A percentile compares a stretch with the other conserved stretches of the same genome.
These are phyloP conservation scores for Fraxinus greggii DNA, from an alignment of 305 asterid genomes.

Conservation along the genomic window DNA sequence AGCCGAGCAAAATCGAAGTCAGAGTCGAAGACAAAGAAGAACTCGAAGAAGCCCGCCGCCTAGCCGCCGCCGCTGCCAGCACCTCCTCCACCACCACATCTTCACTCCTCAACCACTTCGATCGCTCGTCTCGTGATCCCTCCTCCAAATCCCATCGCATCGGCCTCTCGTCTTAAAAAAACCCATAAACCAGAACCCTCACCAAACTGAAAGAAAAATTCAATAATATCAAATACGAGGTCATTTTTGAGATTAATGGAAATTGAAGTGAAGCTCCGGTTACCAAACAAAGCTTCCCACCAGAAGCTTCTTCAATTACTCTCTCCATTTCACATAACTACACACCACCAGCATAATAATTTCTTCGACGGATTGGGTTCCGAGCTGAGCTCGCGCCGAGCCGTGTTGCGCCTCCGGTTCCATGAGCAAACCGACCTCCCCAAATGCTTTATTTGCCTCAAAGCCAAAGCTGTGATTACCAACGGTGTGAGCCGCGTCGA, in stretches of 20 bases:
- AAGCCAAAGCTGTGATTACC: constrained; percentile 71
- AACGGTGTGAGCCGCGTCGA: constrained; percentile 86
- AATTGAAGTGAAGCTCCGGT: constrained; percentile 81
- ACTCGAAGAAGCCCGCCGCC: constrained; percentile 65
- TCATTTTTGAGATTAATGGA: constrained; percentile 52
- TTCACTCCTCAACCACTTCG: constrained; percentile 64
- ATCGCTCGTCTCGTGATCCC: constrained; percentile 52
- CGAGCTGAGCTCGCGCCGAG: constrained; percentile 62
- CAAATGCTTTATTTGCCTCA: constrained; percentile 68
- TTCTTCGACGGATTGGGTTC: constrained; percentile 73
- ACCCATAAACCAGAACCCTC: background rate
- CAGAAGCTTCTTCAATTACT: constrained; percentile 57
- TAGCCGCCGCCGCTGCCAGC: constrained; percentile 26
- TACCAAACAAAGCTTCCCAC: constrained; percentile 53
- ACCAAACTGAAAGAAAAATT: background rate
- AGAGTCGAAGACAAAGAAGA: constrained; percentile 66
- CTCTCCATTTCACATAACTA: constrained; percentile 50
- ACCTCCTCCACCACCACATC: constrained; percentile 36
- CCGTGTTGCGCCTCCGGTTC: constrained; percentile 82
- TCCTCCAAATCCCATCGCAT: constrained; percentile 67
- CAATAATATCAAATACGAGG: constrained; percentile 24
- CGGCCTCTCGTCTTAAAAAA: constrained; percentile 45
- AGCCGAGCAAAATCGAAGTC: constrained; percentile 70
- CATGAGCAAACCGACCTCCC: constrained; percentile 57
- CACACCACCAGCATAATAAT: constrained; percentile 82